Conservation (phyloP, 2,329 filamentous ascomycete species). For the Ophiosphaerella narmari region DNA sequence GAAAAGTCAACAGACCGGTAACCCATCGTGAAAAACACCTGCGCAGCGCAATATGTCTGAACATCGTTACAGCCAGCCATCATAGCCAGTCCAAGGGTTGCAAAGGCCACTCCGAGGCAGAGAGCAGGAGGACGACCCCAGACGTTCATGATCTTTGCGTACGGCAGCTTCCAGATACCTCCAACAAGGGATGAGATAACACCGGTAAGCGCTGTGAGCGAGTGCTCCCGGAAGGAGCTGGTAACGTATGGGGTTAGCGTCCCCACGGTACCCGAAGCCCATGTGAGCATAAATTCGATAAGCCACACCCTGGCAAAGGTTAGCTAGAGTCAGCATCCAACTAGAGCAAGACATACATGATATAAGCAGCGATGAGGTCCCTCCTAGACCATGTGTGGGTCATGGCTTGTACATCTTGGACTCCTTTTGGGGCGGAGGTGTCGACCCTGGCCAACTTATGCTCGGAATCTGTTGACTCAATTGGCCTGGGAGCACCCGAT, state of each 20-base stretch:
- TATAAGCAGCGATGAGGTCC: too few relatives aligned
- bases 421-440: too few relatives aligned
- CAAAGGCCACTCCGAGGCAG: slow-evolving; percentile 38
- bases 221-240: slow-evolving; percentile 37
- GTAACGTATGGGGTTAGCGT: slow-evolving; percentile 43
- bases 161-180: slow-evolving; percentile 41
- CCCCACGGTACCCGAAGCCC: too few relatives aligned
- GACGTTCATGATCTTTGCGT: slow-evolving; percentile 47
- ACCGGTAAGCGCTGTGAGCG: slow-evolving; percentile 37
- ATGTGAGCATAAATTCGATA: too few relatives aligned
- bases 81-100: slow-evolving; percentile 59
- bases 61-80: slow-evolving; percentile 69
- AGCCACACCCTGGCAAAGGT: too few relatives aligned
- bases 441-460: too few relatives aligned
- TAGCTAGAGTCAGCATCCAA: too few relatives aligned
- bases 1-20: slow-evolving; percentile 64
- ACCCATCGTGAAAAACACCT: slow-evolving; percentile 71
- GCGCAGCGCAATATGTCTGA: slow-evolving; percentile 65
- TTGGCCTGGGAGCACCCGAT: too few relatives aligned
- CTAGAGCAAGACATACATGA: too few relatives aligned
- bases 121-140: slow-evolving; percentile 49
- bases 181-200: slow-evolving; percentile 41
- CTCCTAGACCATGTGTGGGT: too few relatives aligned
- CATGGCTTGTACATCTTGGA: too few relatives aligned
- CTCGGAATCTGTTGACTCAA: too few relatives aligned